These are phyloP conservation scores for Triangularia verruculosa DNA, from an alignment of 2,329 filamentous ascomycete genomes.

Conservation along the genomic window DNA sequence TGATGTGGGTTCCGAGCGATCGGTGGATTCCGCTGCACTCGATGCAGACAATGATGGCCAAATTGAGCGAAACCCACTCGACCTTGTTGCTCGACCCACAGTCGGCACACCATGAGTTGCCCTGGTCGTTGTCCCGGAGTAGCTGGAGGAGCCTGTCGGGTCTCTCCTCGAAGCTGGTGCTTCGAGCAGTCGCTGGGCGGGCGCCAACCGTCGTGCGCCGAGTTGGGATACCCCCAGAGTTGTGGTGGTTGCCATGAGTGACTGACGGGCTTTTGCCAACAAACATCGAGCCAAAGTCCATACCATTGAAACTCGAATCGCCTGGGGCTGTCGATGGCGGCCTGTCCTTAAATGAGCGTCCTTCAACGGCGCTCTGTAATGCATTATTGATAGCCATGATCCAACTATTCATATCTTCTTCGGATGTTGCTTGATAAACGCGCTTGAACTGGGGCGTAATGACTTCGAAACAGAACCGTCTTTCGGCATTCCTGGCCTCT, in stretches of 20 bases:
- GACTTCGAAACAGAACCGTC: conserved; percentile 96
- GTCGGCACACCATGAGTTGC: conserved; percentile 91
- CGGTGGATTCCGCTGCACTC: conserved; percentile 97
- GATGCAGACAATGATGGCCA: conserved; percentile 94
- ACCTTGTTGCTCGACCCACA: conserved; percentile 90
- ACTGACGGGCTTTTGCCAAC: conserved; percentile 86
- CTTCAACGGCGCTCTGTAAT: conserved; percentile 90
- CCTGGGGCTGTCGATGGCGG: conserved; percentile 40
- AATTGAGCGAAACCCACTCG: conserved; percentile 98
- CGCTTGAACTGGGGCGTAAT: conserved; percentile 95
- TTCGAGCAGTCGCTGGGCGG: conserved; percentile 69
- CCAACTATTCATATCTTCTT: conserved; percentile 98
- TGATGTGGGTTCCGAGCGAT: conserved; percentile 94
- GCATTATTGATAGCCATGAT: conserved; percentile 96
- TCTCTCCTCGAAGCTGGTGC: conserved; percentile 74
- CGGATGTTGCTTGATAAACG: conserved; percentile 95
- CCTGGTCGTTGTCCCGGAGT: conserved; percentile 85
- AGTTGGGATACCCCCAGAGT: conserved; percentile 48
- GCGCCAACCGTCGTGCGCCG: conserved; percentile 90
- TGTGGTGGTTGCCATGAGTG: conserved; percentile 43
- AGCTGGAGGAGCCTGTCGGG: conserved; percentile 83
- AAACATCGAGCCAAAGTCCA: conserved; percentile 88
- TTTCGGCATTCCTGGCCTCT: conserved; percentile 89
- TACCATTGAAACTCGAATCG: conserved; percentile 60
- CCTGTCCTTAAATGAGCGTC: conserved; percentile 59